Evolutionary conservation across 2,329 filamentous ascomycete genomes (phyloP), one percentile per base, ranked within the genome.

Genomic region (Aspergillus sp.): DNA sequence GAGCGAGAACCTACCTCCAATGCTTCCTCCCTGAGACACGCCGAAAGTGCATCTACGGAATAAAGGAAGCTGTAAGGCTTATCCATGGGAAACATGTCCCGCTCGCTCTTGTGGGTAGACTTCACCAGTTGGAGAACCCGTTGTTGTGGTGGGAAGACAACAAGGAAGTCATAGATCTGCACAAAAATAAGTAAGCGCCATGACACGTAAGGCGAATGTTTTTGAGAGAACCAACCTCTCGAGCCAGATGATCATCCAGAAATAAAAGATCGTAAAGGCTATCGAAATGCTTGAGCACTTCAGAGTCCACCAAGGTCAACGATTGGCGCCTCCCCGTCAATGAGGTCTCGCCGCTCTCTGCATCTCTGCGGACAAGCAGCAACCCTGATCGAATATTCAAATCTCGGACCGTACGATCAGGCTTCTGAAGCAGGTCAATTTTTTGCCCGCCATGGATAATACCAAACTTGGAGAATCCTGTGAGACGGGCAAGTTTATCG

Each of bases 231-330:
- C 60, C 44, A 66, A 81, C 78, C 66, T 83, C 78, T 49, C 72
- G 67, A 5, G 82, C 78, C 26, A 86, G 63, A 30, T 64, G 68
- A 37, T 88, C 78, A 27, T 83, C 74, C 61, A 88, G 73, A 42
- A 78, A 76, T 33, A 96, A 68, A 48, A 89, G 82, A 26, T 76
- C 73, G 70, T 91, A 94, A 15, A 98, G 63, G 39, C 89, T 78
- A 33, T 84, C 73, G 49, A 94, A 93, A 55, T 93, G 83, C 36
- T 78, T 72, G 44, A 91, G 65, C 14, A 96, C 78, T 47, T 89
- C 83, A 8, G 75, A 70, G 52, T 96, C 86, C 2, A 96, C 68
- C 2, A 71, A 22, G 64, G 71, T 41, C 65, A 78, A 29, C 65
- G 72, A 30, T 64, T 75, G 32, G 60, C 69, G 40, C 65, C 47